A percentile compares a stretch with the other conserved stretches of the same genome.
Conservation (phyloP, 192 early-diverging fungal genomes). For the Thoreauomyces humboldtii region DNA sequence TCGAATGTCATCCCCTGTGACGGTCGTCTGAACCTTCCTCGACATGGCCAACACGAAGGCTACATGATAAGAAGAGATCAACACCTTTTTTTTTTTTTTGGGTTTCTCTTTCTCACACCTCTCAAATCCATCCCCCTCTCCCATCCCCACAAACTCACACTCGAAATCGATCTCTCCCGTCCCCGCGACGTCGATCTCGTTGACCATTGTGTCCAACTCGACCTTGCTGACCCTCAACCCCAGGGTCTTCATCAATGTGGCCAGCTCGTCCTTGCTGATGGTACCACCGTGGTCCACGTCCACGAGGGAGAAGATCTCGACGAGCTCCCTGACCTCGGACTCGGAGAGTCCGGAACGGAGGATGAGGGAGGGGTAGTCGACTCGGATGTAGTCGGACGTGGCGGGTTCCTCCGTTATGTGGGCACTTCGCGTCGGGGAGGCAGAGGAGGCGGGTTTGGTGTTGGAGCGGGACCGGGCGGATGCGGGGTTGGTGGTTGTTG, state of each 20-base stretch:
- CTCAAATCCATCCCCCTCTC: no score
- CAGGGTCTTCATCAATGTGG: slow-evolving; percentile 51
- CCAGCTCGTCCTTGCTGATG: slow-evolving; percentile 50
- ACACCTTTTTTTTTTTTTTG: no score
- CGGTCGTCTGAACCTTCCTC: slow-evolving; percentile 46
- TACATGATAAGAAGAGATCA: slow-evolving; percentile 13
- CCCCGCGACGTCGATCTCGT: slow-evolving; percentile 49
- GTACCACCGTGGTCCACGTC: slow-evolving; percentile 57
- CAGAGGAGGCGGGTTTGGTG: background rate
- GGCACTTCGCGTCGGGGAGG: background rate
- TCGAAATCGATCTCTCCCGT: slow-evolving; percentile 62
- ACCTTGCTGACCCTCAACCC: slow-evolving; percentile 43
- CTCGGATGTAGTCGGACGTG: slow-evolving; percentile 24
- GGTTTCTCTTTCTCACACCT: no score
- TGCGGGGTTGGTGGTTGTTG: no score
- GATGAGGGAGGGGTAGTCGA: slow-evolving; percentile 42
- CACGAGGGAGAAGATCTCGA: slow-evolving; percentile 57
- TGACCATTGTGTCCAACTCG: slow-evolving; percentile 52
- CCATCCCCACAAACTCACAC: slow-evolving; percentile 28
- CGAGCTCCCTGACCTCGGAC: slow-evolving; percentile 47
- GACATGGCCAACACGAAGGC: slow-evolving; percentile 56
- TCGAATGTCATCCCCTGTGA: slow-evolving; percentile 44
- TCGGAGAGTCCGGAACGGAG: slow-evolving; percentile 38
- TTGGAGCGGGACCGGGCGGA: no score
- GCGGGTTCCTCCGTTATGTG: slow-evolving; percentile 19